These are phyloP conservation scores for Penicillium bialowiezense DNA, from an alignment of 495 filamentous ascomycete genomes.

Conservation along the genomic window DNA sequence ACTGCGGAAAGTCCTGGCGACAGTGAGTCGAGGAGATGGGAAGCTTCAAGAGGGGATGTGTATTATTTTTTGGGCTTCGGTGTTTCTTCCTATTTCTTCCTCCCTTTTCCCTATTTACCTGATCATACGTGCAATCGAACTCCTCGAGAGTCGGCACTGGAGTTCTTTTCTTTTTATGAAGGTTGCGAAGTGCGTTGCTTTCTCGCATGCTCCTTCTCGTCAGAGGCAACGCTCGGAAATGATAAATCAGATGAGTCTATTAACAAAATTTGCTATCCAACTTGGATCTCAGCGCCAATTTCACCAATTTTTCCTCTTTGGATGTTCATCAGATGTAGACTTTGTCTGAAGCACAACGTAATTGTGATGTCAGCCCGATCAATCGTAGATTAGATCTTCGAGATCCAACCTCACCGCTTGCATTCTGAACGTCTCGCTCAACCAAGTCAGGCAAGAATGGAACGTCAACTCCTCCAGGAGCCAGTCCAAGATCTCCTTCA, in stretches of 20 bases:
- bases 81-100: conserved; percentile 11
- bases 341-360: no score
- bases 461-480: conserved; percentile 36
- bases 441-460: conserved; percentile 8
- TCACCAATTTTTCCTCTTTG: no score
- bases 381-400: not conserved
- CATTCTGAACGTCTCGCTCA: not conserved
- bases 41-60: conserved; percentile 8
- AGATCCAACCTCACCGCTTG: not conserved
- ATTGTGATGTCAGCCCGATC: no score
- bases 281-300: no score
- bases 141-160: conserved; percentile 9
- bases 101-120: conserved; percentile 4
- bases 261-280: conserved; percentile 4
- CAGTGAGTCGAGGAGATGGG: conserved; percentile 25
- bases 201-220: not conserved
- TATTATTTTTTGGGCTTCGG: conserved; percentile 17
- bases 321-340: no score
- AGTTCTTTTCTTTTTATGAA: conserved; percentile 14
- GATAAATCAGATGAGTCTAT: not conserved
- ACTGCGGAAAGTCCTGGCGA: conserved; percentile 51
- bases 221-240: not conserved
- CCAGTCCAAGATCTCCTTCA: conserved; percentile 46
- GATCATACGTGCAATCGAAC: not conserved
- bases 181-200: not conserved